Base-by-base conservation (phyloP, 495 filamentous ascomycete genomes). In the Schizothecium vesticola region DNA sequence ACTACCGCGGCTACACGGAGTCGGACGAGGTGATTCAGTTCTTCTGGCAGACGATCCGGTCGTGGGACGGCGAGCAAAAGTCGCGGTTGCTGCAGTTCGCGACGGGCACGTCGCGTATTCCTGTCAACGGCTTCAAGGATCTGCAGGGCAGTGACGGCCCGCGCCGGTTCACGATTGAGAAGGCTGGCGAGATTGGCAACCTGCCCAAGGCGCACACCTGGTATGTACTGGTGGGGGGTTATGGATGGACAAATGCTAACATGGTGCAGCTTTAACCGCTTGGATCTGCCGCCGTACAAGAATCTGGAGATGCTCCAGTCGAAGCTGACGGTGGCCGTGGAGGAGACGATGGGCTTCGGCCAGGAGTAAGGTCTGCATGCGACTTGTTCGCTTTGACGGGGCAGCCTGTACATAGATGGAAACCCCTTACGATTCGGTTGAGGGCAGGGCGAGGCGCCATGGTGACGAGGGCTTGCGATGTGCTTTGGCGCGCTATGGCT, bases 101-200 rank as follows among this genome's bases (percentile, higher is more conserved):
- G 22, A 99, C 95, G 25, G 95, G 95, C 74, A 99, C 95, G 26
- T 96, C 92, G 28, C 91, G 95, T 78, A 99, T 99, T 71, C 95
- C 95, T 12, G 95, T 99, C 81, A 99, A 99, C 80, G 95, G 95
- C 23, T 99, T 99, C 86, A 99, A 99, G 84, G 95, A 99, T 82
- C 84, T 99, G 68, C 95, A 99, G 80, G 95, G 95, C 33, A 97
- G 93, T 65, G 95, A 99, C 78, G 95, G 95, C 16, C 95, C 95
- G 13, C 84, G 96, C 77, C 82, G 95, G 51, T 99, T 99, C 75
- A 99, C 95, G 8, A 97, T 99, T 75, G 95, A 99, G 79, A 98
- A 98, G 81, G 92, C 93, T 51, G 95, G 95, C 25, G 94, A 97
- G 74, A 84, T 92, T 63, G 85, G 77, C 28, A 96, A 97, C 69